These are phyloP conservation scores for Talaromyces sp. DNA, from an alignment of 2,329 filamentous ascomycete species.

Conservation along the genomic window DNA sequence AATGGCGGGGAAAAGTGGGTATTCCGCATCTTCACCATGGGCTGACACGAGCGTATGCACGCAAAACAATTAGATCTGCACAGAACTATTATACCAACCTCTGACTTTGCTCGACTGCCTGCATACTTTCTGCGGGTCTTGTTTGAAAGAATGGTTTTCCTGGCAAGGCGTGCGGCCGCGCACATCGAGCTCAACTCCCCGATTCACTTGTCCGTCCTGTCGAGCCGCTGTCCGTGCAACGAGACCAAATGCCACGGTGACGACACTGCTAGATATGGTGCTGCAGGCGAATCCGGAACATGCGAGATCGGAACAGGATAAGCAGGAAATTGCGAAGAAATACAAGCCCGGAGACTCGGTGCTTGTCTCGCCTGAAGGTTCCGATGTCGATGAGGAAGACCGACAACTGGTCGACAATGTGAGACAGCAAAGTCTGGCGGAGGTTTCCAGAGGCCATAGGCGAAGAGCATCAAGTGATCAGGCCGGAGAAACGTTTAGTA, in stretches of 20 bases:
- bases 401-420: conserved; percentile 65
- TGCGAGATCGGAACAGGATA: conserved; percentile 64
- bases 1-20: conserved; percentile 5
- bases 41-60: conserved; percentile 1
- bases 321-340: conserved; percentile 64
- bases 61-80: conserved; percentile 70
- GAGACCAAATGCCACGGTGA: conserved; percentile 83
- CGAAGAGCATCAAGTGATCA: conserved; percentile 22
- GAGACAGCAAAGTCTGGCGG: conserved; percentile 64
- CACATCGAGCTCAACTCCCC: conserved; percentile 42
- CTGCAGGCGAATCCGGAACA: conserved; percentile 72
- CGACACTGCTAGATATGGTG: conserved; percentile 83
- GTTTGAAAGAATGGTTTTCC: conserved; percentile 91
- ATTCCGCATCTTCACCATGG: not conserved
- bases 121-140: conserved; percentile 93
- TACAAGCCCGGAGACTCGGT: conserved; percentile 81
- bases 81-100: conserved; percentile 86
- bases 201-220: conserved; percentile 89
- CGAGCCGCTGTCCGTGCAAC: conserved; percentile 81
- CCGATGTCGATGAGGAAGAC: conserved; percentile 54
- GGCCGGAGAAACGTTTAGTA: conserved; percentile 18
- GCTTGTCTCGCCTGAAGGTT: conserved; percentile 50
- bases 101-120: conserved; percentile 88
- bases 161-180: conserved; percentile 61
- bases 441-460: conserved; percentile 19